Evolutionary conservation across 2,329 filamentous ascomycete genomes (phyloP).

Genomic region (Gaeumannomyces sp.): DNA sequence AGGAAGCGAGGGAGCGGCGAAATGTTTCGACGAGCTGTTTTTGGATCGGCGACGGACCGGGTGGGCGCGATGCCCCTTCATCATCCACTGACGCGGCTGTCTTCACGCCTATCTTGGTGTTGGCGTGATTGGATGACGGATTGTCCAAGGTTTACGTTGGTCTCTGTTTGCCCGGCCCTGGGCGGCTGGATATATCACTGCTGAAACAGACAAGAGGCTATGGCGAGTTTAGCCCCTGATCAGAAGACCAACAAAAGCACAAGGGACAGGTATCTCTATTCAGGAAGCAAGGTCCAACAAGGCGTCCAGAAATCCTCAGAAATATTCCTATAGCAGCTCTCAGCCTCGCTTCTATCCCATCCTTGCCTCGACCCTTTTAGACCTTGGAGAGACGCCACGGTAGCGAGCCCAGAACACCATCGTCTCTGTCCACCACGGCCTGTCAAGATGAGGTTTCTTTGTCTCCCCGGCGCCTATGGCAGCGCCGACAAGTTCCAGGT

Average conservation of each 20-base stretch:
- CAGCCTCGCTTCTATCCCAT: too few species aligned
- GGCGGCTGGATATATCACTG: neutral
- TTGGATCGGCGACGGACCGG: neutral
- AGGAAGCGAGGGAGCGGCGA: neutral
- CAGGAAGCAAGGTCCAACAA: too few species aligned
- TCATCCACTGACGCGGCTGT: neutral
- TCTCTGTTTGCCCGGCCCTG: neutral
- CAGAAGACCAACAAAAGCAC: neutral
- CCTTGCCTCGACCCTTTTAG: neutral
- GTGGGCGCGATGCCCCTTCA: neutral
- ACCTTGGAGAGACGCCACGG: too few species aligned
- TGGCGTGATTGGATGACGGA: neutral
- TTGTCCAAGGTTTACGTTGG: neutral
- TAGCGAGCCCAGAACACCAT: too few species aligned
- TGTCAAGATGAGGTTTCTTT: conserved; percentile 48
- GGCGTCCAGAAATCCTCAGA: neutral
- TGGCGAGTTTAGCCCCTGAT: neutral
- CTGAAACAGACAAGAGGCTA: neutral
- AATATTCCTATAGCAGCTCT: neutral
- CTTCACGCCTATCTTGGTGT: neutral
- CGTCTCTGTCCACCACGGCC: neutral
- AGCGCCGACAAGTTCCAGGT: conserved; percentile 53
- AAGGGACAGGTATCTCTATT: neutral
- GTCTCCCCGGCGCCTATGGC: conserved; percentile 51
- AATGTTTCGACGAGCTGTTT: neutral